Conservation (phyloP, 2,329 filamentous ascomycete genomes). For the Aspergillus ruber region DNA sequence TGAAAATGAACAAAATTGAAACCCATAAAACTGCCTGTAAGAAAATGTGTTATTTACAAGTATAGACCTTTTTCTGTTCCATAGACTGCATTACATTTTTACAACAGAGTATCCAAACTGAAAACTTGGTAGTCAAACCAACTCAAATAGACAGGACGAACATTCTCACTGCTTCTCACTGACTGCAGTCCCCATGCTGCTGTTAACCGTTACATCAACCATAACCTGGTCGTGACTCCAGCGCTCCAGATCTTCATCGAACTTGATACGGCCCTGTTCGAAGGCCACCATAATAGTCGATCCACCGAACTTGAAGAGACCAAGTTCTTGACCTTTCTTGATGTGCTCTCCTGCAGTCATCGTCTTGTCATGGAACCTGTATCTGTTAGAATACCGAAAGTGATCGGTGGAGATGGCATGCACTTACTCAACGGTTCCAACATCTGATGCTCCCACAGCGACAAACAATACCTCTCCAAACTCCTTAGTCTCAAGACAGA, state of each 20-base stretch:
- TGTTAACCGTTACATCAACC: slow-evolving; percentile 35
- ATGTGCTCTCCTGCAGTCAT: slow-evolving; percentile 24
- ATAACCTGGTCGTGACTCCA: slow-evolving; percentile 27
- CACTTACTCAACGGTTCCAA: slow-evolving; percentile 36
- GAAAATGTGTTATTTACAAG: too few relatives aligned
- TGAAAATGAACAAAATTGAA: too few relatives aligned
- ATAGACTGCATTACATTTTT: too few relatives aligned
- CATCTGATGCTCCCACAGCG: slow-evolving; percentile 36
- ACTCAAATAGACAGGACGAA: too few relatives aligned
- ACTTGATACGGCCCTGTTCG: slow-evolving; percentile 29
- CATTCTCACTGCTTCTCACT: background rate
- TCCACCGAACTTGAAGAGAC: slow-evolving; percentile 38
- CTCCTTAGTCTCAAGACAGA: slow-evolving; percentile 32
- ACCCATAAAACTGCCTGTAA: too few relatives aligned
- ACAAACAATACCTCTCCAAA: slow-evolving; percentile 40
- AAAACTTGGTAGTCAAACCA: too few relatives aligned
- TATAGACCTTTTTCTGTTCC: too few relatives aligned
- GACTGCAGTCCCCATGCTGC: slow-evolving; percentile 24
- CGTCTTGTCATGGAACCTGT: slow-evolving; percentile 30
- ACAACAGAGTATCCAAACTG: too few relatives aligned
- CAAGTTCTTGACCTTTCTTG: slow-evolving; percentile 37
- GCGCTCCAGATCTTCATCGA: slow-evolving; percentile 33
- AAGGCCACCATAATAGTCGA: slow-evolving; percentile 39
- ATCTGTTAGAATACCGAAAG: background rate
- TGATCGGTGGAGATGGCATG: too few relatives aligned